Conservation (phyloP, 2,329 filamentous ascomycete species). For the Colletotrichum lindemuthianum region DNA sequence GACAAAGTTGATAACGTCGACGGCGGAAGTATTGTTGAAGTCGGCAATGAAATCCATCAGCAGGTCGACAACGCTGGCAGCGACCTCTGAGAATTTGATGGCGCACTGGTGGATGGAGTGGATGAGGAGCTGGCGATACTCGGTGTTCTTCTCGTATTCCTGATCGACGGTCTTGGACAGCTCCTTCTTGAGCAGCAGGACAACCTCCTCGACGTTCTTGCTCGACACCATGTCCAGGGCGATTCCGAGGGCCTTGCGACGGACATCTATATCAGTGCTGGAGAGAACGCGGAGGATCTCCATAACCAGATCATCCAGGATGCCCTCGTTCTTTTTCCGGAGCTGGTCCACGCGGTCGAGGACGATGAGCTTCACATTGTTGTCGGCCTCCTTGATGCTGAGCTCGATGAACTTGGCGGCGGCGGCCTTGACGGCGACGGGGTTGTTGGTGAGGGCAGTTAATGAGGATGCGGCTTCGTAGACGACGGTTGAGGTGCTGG, state of each 20-base stretch:
- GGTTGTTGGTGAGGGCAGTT: slow-evolving; percentile 93
- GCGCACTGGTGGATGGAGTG: slow-evolving; percentile 98
- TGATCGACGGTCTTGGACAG: slow-evolving; percentile 97
- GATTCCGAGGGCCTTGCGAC: slow-evolving; percentile 88
- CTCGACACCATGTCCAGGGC: slow-evolving; percentile 98
- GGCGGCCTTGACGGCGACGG: slow-evolving; percentile 96
- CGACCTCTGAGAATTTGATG: slow-evolving; percentile 99
- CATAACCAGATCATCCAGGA: slow-evolving; percentile 95
- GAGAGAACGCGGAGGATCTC: slow-evolving; percentile 95
- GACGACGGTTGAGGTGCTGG: slow-evolving; percentile 90
- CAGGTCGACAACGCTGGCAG: slow-evolving; percentile 93
- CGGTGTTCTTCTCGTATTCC: slow-evolving; percentile 97
- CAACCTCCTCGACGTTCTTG: slow-evolving; percentile 98
- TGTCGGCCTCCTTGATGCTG: slow-evolving; percentile 96
- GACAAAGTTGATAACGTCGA: slow-evolving; percentile 98
- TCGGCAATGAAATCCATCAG: slow-evolving; percentile 99
- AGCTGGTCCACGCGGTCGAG: slow-evolving; percentile 92
- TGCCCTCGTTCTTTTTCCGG: slow-evolving; percentile 86
- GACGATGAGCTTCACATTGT: slow-evolving; percentile 99
- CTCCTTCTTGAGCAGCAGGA: slow-evolving; percentile 96
- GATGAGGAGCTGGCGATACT: slow-evolving; percentile 94
- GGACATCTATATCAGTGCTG: slow-evolving; percentile 94
- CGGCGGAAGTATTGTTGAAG: slow-evolving; percentile 95
- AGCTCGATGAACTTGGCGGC: slow-evolving; percentile 96
- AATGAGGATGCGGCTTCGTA: slow-evolving; percentile 97